Evolutionary conservation across 768 basidiomycete genomes (phyloP).

Genomic region (Gymnopilus junonius): DNA sequence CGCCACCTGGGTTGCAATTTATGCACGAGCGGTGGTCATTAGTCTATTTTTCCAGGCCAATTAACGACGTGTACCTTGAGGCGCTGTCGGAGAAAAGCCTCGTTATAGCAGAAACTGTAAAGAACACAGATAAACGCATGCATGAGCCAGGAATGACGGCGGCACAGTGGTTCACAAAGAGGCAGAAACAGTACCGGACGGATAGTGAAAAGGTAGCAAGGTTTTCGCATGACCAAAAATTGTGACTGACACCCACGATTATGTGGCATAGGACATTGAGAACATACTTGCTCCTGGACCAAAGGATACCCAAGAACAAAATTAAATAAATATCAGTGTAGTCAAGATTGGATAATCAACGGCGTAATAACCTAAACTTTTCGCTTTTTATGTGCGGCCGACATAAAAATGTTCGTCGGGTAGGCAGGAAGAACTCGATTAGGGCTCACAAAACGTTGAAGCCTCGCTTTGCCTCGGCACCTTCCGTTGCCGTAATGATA

Average conservation of each 20-base stretch:
- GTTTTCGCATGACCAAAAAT: background rate
- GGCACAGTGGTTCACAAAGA: conserved; percentile 32
- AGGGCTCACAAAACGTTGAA: too few species aligned
- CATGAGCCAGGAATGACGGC: conserved; percentile 30
- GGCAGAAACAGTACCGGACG: conserved; percentile 17
- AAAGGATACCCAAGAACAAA: background rate
- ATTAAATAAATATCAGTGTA: too few species aligned
- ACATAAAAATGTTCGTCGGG: too few species aligned
- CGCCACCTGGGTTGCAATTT: conserved; percentile 56
- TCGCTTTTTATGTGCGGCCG: too few species aligned
- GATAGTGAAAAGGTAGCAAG: conserved; percentile 13
- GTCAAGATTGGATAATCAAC: too few species aligned
- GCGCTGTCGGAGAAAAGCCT: conserved; percentile 49
- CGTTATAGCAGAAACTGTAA: conserved; percentile 47
- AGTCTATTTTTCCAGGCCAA: conserved; percentile 64
- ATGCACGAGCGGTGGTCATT: conserved; percentile 58
- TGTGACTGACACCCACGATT: background rate
- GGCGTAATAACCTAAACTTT: too few species aligned
- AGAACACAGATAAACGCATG: conserved; percentile 18
- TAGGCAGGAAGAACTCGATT: too few species aligned
- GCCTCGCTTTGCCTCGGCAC: too few species aligned
- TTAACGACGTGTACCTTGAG: conserved; percentile 47
- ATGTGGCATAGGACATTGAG: background rate
- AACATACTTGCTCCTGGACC: background rate
- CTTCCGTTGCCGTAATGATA: too few species aligned